Evolutionary conservation across 2,329 filamentous ascomycete genomes (phyloP), one percentile per base, ranked within the genome.

Genomic region (Passalora sequoiae): DNA sequence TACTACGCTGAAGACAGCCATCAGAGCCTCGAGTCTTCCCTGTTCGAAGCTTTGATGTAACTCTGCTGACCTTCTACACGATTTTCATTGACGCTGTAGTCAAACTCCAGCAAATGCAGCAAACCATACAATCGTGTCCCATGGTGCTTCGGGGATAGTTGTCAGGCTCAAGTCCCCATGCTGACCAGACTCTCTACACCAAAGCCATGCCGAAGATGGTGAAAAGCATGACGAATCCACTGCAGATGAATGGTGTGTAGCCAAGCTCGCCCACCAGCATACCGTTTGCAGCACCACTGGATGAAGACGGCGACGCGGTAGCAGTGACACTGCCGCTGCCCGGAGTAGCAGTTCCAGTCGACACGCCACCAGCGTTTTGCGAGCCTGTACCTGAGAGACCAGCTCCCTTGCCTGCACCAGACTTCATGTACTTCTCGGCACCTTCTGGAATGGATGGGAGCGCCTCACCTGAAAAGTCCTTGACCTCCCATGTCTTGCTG

Each of bases 361-460:
- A 72, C 25, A 62, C 58, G 46, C 71, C 69, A 40, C 77, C 77
- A 24, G 76, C 65, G 46, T 71, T 69, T 66, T 81, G 77, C 49
- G 71, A 76, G 22, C 79, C 79, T 46, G 63, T 43, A 35, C 78
- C 79, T 9, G 44, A 49, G 51, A 83, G 75, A 57, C 79, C 79
- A 19, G 68, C 68, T 4, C 74, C 77, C 27, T 65, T 68, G 37
- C 80, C 79, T 33, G 78, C 77, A 55, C 79, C 79, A 5, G 73
- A 62, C 47, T 69, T 71, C 67, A 83, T 70, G 68, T 72, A 81
- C 56, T 75, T 70, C 60, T 68, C 62, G 16, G 78, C 78, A 25
- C 69, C 70, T 4, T 65, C 59, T 20, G 79, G 79, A 38, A 81
- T 75, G 38, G 75, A 71, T 25, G 79, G 79, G 12, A 83, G 75